Conservation (phyloP, 1,139 yeast genomes). For the Casaregolazyma suthepensis region DNA sequence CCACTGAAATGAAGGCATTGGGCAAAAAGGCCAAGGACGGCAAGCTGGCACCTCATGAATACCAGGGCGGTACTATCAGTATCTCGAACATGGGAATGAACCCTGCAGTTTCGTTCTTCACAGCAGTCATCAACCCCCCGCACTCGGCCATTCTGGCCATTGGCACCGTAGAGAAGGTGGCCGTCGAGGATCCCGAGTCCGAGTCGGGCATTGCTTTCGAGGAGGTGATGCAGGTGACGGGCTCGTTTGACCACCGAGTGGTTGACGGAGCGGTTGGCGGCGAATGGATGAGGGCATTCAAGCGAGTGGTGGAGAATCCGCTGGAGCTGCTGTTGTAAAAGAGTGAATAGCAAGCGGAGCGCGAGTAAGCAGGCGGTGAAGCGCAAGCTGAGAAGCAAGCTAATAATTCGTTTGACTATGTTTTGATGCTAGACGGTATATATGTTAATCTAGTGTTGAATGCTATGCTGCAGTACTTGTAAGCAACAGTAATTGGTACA, state of each 20-base stretch:
- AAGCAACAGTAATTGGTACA: too few species aligned
- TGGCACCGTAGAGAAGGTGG: conserved; percentile 88
- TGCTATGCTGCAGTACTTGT: neutral
- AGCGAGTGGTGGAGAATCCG: conserved; percentile 91
- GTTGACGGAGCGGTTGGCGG: conserved; percentile 98
- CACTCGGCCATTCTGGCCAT: conserved; percentile 91
- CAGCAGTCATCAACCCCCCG: conserved; percentile 97
- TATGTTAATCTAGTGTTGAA: neutral
- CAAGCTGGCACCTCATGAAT: conserved; percentile 90
- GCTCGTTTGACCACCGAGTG: conserved; percentile 96
- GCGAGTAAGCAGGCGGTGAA: too few species aligned
- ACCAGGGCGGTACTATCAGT: conserved; percentile 98
- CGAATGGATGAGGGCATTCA: conserved; percentile 90
- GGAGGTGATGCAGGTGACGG: conserved; percentile 85
- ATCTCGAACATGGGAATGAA: conserved; percentile 99
- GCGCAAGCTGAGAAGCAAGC: too few species aligned
- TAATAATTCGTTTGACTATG: neutral
- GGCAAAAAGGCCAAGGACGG: conserved; percentile 95
- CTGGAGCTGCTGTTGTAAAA: conserved; percentile 75
- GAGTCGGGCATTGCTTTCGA: conserved; percentile 91
- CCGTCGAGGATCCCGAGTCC: conserved; percentile 85
- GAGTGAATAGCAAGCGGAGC: neutral
- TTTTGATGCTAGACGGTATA: neutral
- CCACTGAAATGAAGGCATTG: conserved; percentile 79
- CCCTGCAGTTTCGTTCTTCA: conserved; percentile 83